Percentiles rank a stretch among this genome's conserved stretches.
These are phyloP conservation scores for Lactarius sp. DNA, from an alignment of 768 basidiomycete genomes.

Conservation along the genomic window DNA sequence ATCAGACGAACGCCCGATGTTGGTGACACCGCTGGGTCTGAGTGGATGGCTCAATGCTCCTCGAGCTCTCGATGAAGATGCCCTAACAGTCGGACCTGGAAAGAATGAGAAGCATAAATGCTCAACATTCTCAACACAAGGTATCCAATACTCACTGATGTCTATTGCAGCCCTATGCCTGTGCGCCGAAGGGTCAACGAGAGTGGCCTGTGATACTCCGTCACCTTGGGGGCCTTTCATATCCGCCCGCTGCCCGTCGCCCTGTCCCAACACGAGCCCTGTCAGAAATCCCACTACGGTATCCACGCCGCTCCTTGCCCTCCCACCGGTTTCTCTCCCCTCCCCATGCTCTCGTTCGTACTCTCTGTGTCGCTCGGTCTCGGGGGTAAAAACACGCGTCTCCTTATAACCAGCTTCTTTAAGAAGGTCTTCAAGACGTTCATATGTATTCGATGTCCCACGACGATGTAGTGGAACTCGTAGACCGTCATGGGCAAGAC, in stretches of 20 bases:
- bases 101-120: background rate
- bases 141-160: background rate
- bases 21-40: conserved; percentile 20
- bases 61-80: conserved; percentile 19
- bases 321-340: conserved; percentile 28
- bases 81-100: background rate
- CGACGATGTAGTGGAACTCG: conserved; percentile 72
- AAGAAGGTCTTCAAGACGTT: conserved; percentile 79
- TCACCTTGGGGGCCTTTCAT: conserved; percentile 25
- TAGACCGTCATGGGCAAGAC: conserved; percentile 38
- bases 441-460: conserved; percentile 77
- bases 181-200: background rate
- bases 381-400: conserved; percentile 84
- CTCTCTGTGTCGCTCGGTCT: conserved; percentile 48
- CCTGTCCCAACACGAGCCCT: conserved; percentile 48
- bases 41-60: background rate
- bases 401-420: conserved; percentile 90
- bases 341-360: conserved; percentile 24
- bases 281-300: conserved; percentile 64
- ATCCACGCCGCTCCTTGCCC: conserved; percentile 41
- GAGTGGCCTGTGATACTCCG: background rate
- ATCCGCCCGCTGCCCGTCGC: conserved; percentile 23
- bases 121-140: background rate
- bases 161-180: background rate
- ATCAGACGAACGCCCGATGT: conserved; percentile 26